Conservation (phyloP, 768 basidiomycete genomes). For the Galerina sulciceps region DNA sequence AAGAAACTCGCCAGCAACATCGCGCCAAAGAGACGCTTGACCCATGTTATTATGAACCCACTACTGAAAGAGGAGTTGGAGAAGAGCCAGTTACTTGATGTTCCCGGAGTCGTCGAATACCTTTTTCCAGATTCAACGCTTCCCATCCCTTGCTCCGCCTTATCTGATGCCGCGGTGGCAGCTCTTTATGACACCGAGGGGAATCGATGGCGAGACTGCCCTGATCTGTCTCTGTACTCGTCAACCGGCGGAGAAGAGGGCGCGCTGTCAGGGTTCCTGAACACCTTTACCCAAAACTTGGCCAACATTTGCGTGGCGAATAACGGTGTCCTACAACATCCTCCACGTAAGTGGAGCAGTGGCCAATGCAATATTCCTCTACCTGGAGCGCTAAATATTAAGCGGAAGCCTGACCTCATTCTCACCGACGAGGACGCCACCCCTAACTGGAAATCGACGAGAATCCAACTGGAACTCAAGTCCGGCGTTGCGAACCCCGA, state of each 20-base stretch:
- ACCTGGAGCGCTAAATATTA: not conserved
- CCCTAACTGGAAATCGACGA: not conserved
- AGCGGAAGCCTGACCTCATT: not conserved
- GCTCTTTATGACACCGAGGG: not conserved
- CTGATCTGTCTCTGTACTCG: no score
- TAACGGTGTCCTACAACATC: no score
- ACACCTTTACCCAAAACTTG: not conserved
- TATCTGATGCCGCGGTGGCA: not conserved
- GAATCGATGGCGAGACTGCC: not conserved
- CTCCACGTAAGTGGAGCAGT: not conserved
- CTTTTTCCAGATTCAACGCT: not conserved
- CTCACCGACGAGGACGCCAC: not conserved
- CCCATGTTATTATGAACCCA: not conserved
- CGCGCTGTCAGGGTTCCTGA: not conserved
- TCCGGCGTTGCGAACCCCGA: not conserved
- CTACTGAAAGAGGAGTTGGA: not conserved
- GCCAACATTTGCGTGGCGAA: no score
- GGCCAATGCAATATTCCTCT: not conserved
- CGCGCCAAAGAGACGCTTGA: not conserved
- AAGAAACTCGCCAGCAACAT: not conserved
- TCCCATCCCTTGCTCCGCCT: not conserved
- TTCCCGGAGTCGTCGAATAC: not conserved
- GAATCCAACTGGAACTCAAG: not conserved
- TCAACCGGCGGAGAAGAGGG: no score
- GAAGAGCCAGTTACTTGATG: not conserved